Conservation (phyloP, 2,329 filamentous ascomycete genomes). For the Cladophialophora immunda region DNA sequence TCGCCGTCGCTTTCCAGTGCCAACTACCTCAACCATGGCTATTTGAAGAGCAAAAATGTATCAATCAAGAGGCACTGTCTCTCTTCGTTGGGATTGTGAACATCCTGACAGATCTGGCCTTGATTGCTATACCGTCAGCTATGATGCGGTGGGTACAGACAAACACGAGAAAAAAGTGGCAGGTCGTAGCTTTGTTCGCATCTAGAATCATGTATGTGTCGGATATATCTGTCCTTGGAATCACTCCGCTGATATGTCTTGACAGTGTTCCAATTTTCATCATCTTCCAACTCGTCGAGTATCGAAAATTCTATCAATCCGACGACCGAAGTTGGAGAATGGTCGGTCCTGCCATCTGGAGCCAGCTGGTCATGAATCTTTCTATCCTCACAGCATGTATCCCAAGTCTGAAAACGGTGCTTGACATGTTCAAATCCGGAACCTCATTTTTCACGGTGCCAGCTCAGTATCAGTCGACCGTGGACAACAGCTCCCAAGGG, state of each 20-base stretch:
- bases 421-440: slow-evolving; percentile 38
- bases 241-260: not conserved
- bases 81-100: slow-evolving; percentile 30
- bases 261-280: slow-evolving; percentile 35
- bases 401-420: slow-evolving; percentile 34
- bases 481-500: not conserved
- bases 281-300: slow-evolving; percentile 25
- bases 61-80: slow-evolving; percentile 36
- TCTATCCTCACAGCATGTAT: slow-evolving; percentile 41
- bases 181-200: slow-evolving; percentile 37
- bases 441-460: slow-evolving; percentile 24
- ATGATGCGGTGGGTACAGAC: slow-evolving; percentile 38
- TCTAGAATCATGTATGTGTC: slow-evolving; percentile 38
- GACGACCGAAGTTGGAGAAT: slow-evolving; percentile 34
- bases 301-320: slow-evolving; percentile 32
- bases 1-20: slow-evolving; percentile 36
- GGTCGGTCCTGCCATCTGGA: slow-evolving; percentile 38
- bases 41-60: slow-evolving; percentile 23
- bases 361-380: slow-evolving; percentile 31
- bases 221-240: not conserved
- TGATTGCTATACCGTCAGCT: slow-evolving; percentile 34
- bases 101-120: slow-evolving; percentile 37
- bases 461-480: not conserved
- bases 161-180: slow-evolving; percentile 24
- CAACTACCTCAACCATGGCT: slow-evolving; percentile 34